A percentile compares a stretch with the other conserved stretches of the same genome.
These are phyloP conservation scores for Coprinellus aureogranulatus DNA, from an alignment of 768 basidiomycete species.

Conservation along the genomic window DNA sequence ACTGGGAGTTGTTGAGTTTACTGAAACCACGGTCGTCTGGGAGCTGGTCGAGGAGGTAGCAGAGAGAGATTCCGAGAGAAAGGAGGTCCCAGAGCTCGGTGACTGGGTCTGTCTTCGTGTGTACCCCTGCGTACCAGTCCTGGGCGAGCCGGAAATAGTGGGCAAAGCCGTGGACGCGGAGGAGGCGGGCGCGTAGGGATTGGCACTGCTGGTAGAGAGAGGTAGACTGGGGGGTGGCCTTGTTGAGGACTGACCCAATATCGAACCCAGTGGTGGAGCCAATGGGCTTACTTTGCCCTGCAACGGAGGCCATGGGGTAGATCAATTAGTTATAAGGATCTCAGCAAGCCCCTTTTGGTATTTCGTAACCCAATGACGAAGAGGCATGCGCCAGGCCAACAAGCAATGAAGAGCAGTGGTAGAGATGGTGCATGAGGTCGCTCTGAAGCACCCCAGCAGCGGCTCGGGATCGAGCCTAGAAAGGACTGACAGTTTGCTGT, in stretches of 20 bases:
- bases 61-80: conserved; percentile 88
- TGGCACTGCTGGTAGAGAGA: conserved; percentile 94
- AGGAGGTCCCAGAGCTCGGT: conserved; percentile 94
- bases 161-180: conserved; percentile 73
- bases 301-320: conserved; percentile 50
- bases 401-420: no score
- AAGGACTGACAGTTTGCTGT: no score
- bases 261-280: conserved; percentile 60
- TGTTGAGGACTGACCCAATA: conserved; percentile 85
- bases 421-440: no score
- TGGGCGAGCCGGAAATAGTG: conserved; percentile 64
- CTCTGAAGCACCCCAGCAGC: no score
- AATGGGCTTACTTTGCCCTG: conserved; percentile 80
- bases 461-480: no score
- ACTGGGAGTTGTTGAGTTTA: conserved; percentile 62
- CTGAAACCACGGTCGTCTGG: conserved; percentile 59
- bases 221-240: conserved; percentile 80
- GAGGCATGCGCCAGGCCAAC: no score
- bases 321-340: no score
- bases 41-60: conserved; percentile 94
- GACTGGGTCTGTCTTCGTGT: conserved; percentile 79
- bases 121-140: conserved; percentile 55
- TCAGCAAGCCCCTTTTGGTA: no score
- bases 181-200: conserved; percentile 68
- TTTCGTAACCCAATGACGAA: no score